Percentiles rank a stretch among this genome's conserved stretches.
These are phyloP conservation scores for Gaultheria prostrata DNA, from an alignment of 148 eudicot species.

Conservation along the genomic window DNA sequence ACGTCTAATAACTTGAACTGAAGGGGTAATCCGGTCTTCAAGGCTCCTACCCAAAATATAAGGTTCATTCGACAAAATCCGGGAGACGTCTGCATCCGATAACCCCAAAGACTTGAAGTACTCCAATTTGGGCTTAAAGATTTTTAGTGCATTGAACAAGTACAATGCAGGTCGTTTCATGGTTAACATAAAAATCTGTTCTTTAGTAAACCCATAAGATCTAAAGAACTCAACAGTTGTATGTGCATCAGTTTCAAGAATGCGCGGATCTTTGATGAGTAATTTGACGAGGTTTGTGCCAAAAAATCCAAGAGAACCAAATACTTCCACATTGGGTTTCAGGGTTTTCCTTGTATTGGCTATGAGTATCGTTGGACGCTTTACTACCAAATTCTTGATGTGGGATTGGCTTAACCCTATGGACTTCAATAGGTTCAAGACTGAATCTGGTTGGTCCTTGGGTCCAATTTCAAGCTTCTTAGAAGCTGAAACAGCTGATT, in stretches of 20 bases:
- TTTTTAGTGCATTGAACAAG: background rate
- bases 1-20: slow-evolving; percentile 9
- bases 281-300: slow-evolving; percentile 8
- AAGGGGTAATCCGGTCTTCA: slow-evolving; percentile 14
- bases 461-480: slow-evolving; percentile 15
- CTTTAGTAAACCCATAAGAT: slow-evolving; percentile 11
- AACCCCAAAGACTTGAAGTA: slow-evolving; percentile 19
- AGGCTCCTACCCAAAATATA: slow-evolving; percentile 17
- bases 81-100: background rate
- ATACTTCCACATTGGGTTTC: slow-evolving; percentile 13
- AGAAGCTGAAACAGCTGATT: slow-evolving; percentile 20
- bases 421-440: slow-evolving; percentile 15
- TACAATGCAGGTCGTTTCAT: slow-evolving; percentile 4
- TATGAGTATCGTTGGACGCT: slow-evolving; percentile 8
- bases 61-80: slow-evolving; percentile 6
- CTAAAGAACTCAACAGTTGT: slow-evolving; percentile 8
- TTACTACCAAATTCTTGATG: background rate
- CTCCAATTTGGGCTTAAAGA: slow-evolving; percentile 22
- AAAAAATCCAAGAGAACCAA: slow-evolving; percentile 13
- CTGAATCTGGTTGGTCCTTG: slow-evolving; percentile 10
- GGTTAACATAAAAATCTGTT: slow-evolving; percentile 13
- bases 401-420: slow-evolving; percentile 2
- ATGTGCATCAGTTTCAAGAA: slow-evolving; percentile 6
- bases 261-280: slow-evolving; percentile 6
- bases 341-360: slow-evolving; percentile 13